These are phyloP conservation scores for Chaetoscypha palmicola DNA, from an alignment of 2,329 filamentous ascomycete genomes.

Conservation along the genomic window DNA sequence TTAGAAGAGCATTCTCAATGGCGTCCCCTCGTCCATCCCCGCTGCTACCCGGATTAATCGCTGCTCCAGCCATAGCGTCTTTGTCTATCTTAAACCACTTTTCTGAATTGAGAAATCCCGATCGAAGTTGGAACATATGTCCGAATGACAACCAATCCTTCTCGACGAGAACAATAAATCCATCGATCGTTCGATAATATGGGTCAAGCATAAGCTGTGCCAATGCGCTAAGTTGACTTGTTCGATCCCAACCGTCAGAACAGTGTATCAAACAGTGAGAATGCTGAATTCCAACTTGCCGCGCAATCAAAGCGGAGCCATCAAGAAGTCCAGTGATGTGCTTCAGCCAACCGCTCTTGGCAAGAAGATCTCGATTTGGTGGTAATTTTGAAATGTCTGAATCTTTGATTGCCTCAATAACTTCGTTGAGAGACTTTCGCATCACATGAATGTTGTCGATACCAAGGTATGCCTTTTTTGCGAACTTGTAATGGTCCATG, in stretches of 20 bases:
- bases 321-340: slow-evolving; percentile 81
- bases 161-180: slow-evolving; percentile 89
- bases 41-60: slow-evolving; percentile 53
- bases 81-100: slow-evolving; percentile 91
- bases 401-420: slow-evolving; percentile 86
- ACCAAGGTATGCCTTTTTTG: slow-evolving; percentile 83
- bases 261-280: slow-evolving; percentile 96
- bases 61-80: slow-evolving; percentile 62
- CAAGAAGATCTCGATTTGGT: slow-evolving; percentile 72
- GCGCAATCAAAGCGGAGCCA: slow-evolving; percentile 75
- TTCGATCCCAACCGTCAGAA: slow-evolving; percentile 97
- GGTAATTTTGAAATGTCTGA: slow-evolving; percentile 78
- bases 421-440: slow-evolving; percentile 80
- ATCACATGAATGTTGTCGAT: slow-evolving; percentile 99
- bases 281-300: slow-evolving; percentile 83
- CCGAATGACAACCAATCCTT: slow-evolving; percentile 98
- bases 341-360: slow-evolving; percentile 83
- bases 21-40: slow-evolving; percentile 52
- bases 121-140: slow-evolving; percentile 94
- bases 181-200: slow-evolving; percentile 88
- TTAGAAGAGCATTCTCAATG: slow-evolving; percentile 77
- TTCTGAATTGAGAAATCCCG: slow-evolving; percentile 78
- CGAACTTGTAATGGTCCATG: slow-evolving; percentile 94
- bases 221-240: slow-evolving; percentile 85
- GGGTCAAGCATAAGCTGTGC: slow-evolving; percentile 92